Evolutionary conservation across 345 rosid species (phyloP).

Genomic region (Kandelia obovata): DNA sequence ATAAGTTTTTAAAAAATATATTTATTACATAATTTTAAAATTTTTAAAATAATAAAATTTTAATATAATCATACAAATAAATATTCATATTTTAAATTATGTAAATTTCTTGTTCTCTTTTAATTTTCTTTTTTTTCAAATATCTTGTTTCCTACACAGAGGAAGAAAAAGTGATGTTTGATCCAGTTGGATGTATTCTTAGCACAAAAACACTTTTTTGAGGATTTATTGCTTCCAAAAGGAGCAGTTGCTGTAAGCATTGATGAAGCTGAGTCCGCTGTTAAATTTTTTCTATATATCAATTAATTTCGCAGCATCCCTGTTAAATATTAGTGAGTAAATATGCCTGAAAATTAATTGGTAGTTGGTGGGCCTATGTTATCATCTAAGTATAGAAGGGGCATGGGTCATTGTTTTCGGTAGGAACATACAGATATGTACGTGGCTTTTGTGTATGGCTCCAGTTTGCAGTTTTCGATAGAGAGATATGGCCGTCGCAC

Average conservation of each 20-base stretch:
- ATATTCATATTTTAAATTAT: no score
- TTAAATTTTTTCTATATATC: not conserved
- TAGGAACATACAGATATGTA: not conserved
- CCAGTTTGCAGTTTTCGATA: constrained; percentile 15
- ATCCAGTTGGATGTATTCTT: constrained; percentile 1
- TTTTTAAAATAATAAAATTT: no score
- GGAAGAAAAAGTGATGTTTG: constrained; percentile 5
- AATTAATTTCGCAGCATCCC: not conserved
- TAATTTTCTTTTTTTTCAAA: not conserved
- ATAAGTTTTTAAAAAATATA: no score
- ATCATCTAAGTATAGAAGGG: not conserved
- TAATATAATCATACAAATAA: no score
- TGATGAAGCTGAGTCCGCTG: not conserved
- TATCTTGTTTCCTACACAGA: not conserved
- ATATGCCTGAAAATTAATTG: not conserved
- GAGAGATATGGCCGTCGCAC: constrained; percentile 36
- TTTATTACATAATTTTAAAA: no score
- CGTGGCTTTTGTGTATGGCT: constrained; percentile 22
- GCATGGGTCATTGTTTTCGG: constrained; percentile 9
- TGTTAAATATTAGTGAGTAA: not conserved
- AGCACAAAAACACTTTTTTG: not conserved
- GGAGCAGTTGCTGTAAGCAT: not conserved
- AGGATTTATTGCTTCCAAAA: not conserved
- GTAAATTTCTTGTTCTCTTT: not conserved
- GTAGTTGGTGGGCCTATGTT: constrained; percentile 27